These are phyloP conservation scores for Coffea eugenioides DNA, from an alignment of 257 asterid species.

Conservation along the genomic window DNA sequence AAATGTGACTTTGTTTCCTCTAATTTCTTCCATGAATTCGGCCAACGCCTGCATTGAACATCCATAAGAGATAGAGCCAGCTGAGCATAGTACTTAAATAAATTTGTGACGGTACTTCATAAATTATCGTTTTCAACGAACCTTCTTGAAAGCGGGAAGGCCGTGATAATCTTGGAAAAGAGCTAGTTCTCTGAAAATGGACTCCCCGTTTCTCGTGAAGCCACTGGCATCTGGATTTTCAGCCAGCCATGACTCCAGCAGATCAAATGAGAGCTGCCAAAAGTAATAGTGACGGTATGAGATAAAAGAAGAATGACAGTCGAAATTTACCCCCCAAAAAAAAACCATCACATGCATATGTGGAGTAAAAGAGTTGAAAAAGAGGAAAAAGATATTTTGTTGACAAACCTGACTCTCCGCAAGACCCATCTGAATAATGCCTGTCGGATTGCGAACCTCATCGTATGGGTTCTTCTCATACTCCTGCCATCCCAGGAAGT, in stretches of 20 bases:
- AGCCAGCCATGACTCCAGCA: slow-evolving; percentile 35
- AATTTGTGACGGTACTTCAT: too few relatives aligned
- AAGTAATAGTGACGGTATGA: not conserved
- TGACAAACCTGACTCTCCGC: slow-evolving; percentile 45
- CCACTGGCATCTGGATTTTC: slow-evolving; percentile 33
- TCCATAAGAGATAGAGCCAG: not conserved
- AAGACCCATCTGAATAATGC: slow-evolving; percentile 51
- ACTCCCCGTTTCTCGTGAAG: slow-evolving; percentile 31
- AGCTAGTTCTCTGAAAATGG: slow-evolving; percentile 38
- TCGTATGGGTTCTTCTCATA: slow-evolving; percentile 43
- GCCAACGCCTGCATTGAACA: slow-evolving; percentile 43
- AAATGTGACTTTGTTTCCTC: slow-evolving; percentile 62
- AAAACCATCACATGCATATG: not conserved
- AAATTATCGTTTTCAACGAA: not conserved
- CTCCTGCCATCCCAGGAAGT: slow-evolving; percentile 45
- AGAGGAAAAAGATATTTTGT: not conserved
- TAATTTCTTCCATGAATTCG: slow-evolving; percentile 62
- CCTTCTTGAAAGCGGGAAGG: slow-evolving; percentile 37
- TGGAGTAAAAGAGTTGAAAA: not conserved
- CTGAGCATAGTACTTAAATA: not conserved
- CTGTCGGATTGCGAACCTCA: slow-evolving; percentile 31
- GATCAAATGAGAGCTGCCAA: slow-evolving; percentile 40
- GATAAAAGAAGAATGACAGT: not conserved
- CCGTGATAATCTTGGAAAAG: slow-evolving; percentile 45
- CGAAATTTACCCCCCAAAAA: not conserved